Percentiles rank a stretch among this genome's conserved stretches.
Evolutionary conservation across 2,329 filamentous ascomycete species (phyloP).

Genomic region (Fonsecaea monophora): DNA sequence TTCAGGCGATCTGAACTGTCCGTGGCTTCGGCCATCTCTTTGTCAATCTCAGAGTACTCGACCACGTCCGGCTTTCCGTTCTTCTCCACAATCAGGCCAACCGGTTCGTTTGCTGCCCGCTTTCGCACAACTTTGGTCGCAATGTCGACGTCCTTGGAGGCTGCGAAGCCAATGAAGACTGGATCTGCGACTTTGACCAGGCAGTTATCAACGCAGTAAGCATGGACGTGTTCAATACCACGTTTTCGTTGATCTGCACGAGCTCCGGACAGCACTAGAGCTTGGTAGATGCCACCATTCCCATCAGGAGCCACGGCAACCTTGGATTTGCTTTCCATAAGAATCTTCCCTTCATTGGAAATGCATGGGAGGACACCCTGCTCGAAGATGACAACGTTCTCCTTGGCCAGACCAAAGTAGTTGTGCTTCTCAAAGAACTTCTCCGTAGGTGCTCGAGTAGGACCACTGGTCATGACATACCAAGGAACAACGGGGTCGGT

Average conservation of each 20-base stretch:
- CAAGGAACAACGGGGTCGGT: slow-evolving; percentile 76
- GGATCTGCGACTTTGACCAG: slow-evolving; percentile 99
- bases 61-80: slow-evolving; percentile 97
- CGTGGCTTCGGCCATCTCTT: slow-evolving; percentile 83
- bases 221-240: slow-evolving; percentile 92
- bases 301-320: slow-evolving; percentile 95
- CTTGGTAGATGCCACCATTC: slow-evolving; percentile 96
- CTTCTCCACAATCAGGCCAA: slow-evolving; percentile 91
- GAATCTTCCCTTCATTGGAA: slow-evolving; percentile 95
- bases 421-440: slow-evolving; percentile 87
- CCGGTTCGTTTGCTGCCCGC: slow-evolving; percentile 93
- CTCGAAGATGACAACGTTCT: slow-evolving; percentile 92
- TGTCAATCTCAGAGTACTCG: slow-evolving; percentile 97
- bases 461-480: slow-evolving; percentile 99
- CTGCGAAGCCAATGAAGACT: slow-evolving; percentile 91
- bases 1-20: slow-evolving; percentile 86
- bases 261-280: slow-evolving; percentile 78
- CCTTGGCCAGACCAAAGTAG: slow-evolving; percentile 86
- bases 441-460: slow-evolving; percentile 89
- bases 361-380: slow-evolving; percentile 97
- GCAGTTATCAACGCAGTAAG: slow-evolving; percentile 99
- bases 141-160: slow-evolving; percentile 87
- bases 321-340: slow-evolving; percentile 87
- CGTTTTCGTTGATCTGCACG: slow-evolving; percentile 87
- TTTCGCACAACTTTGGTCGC: slow-evolving; percentile 99